These are phyloP conservation scores for Leccinum boreale DNA, from an alignment of 768 basidiomycete genomes.

Conservation along the genomic window DNA sequence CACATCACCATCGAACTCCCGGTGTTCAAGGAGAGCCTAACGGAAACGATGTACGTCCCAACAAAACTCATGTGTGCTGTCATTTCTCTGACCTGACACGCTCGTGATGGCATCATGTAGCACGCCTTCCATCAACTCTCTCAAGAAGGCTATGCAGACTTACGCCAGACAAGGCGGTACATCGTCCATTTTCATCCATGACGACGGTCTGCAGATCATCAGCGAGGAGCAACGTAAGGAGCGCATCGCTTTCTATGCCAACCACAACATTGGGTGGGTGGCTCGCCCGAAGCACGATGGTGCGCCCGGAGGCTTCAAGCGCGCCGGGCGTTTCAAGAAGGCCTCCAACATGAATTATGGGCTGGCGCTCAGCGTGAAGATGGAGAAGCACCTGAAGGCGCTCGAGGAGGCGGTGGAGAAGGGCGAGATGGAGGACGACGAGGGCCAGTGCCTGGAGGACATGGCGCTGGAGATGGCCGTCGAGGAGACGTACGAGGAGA, in stretches of 20 bases:
- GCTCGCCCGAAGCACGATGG: conserved; percentile 50
- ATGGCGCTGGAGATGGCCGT: conserved; percentile 66
- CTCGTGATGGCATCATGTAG: conserved; percentile 34
- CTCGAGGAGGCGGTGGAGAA: conserved; percentile 42
- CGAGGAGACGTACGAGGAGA: conserved; percentile 68
- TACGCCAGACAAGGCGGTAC: conserved; percentile 66
- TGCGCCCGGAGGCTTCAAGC: conserved; percentile 27
- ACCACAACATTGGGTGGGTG: conserved; percentile 58
- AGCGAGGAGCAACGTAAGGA: conserved; percentile 44
- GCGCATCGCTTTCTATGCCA: conserved; percentile 51
- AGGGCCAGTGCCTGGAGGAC: conserved; percentile 52
- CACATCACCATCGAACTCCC: conserved; percentile 82
- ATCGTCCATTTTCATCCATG: conserved; percentile 55
- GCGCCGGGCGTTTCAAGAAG: conserved; percentile 87
- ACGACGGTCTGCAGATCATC: conserved; percentile 57
- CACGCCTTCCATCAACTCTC: conserved; percentile 68
- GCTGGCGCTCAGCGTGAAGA: conserved; percentile 39
- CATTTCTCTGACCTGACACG: background rate
- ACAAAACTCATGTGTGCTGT: background rate
- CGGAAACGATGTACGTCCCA: conserved; percentile 68
- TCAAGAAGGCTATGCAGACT: conserved; percentile 61
- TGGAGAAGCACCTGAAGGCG: conserved; percentile 38
- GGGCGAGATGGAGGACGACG: conserved; percentile 41
- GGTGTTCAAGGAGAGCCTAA: conserved; percentile 82
- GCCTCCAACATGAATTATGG: conserved; percentile 91